Conservation (phyloP, 2,329 filamentous ascomycete genomes). For the Setomelanomma holmii region DNA sequence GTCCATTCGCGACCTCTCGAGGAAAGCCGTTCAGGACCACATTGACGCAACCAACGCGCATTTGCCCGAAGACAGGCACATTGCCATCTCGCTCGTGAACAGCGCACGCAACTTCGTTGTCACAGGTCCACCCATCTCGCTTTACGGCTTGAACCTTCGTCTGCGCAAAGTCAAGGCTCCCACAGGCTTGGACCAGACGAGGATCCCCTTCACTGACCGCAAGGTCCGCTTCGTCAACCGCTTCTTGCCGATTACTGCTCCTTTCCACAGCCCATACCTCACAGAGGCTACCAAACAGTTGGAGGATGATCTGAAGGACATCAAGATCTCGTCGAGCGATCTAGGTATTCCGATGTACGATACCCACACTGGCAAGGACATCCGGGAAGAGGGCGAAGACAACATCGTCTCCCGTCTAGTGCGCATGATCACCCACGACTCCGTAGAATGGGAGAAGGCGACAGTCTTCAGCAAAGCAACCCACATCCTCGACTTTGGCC, state of each 20-base stretch:
- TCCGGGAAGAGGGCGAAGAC: slow-evolving; percentile 71
- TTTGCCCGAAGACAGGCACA: slow-evolving; percentile 88
- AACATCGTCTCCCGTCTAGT: slow-evolving; percentile 87
- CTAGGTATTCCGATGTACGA: slow-evolving; percentile 88
- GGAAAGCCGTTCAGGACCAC: slow-evolving; percentile 90
- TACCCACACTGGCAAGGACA: slow-evolving; percentile 78
- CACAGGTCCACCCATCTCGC: slow-evolving; percentile 91
- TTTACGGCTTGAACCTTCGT: slow-evolving; percentile 95
- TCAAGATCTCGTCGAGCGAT: slow-evolving; percentile 74
- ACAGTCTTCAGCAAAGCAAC: slow-evolving; percentile 90
- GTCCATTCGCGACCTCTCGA: slow-evolving; percentile 91
- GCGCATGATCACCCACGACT: slow-evolving; percentile 91
- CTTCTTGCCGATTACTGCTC: slow-evolving; percentile 95
- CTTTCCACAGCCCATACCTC: slow-evolving; percentile 97
- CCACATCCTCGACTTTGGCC: slow-evolving; percentile 95
- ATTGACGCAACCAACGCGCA: slow-evolving; percentile 98
- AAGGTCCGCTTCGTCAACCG: slow-evolving; percentile 97
- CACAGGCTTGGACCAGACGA: slow-evolving; percentile 94
- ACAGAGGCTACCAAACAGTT: slow-evolving; percentile 81
- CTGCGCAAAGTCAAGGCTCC: slow-evolving; percentile 96
- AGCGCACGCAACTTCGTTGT: slow-evolving; percentile 97
- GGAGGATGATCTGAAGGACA: slow-evolving; percentile 83
- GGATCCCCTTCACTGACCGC: slow-evolving; percentile 91
- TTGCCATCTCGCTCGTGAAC: slow-evolving; percentile 94
- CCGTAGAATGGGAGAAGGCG: slow-evolving; percentile 95